These are phyloP conservation scores for Glycine soja DNA, from an alignment of 306 rosid species.

Conservation along the genomic window DNA sequence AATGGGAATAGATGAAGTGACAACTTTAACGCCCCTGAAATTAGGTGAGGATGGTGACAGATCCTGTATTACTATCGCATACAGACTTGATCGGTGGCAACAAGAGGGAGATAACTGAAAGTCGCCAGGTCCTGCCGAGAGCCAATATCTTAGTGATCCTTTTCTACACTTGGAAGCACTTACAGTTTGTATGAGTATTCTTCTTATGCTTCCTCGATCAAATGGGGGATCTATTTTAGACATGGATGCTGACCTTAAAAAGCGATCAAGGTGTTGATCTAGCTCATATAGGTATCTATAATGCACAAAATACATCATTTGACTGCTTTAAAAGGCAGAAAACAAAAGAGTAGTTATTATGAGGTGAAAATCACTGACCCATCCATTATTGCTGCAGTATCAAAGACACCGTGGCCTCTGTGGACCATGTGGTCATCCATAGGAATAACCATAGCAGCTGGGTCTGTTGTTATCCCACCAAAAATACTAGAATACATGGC, in stretches of 20 bases:
- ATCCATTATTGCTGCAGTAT: slow-evolving; percentile 83
- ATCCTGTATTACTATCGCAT: slow-evolving; percentile 80
- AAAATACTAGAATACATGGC: slow-evolving; percentile 94
- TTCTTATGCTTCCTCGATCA: slow-evolving; percentile 65
- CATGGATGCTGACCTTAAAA: slow-evolving; percentile 75
- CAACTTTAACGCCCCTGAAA: slow-evolving; percentile 66
- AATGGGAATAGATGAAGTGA: slow-evolving; percentile 80
- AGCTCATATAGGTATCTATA: slow-evolving; percentile 77
- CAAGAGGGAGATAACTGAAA: slow-evolving; percentile 80
- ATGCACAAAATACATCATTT: slow-evolving; percentile 42
- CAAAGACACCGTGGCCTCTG: slow-evolving; percentile 94
- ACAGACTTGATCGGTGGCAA: slow-evolving; percentile 65
- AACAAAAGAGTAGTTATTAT: background rate
- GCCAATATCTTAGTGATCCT: slow-evolving; percentile 91
- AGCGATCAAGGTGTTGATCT: slow-evolving; percentile 90
- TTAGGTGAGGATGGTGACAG: slow-evolving; percentile 20
- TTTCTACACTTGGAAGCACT: slow-evolving; percentile 86
- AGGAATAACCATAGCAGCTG: slow-evolving; percentile 87
- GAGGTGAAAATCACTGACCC: slow-evolving; percentile 70
- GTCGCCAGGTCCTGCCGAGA: slow-evolving; percentile 96
- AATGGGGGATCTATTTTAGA: slow-evolving; percentile 73
- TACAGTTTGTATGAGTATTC: slow-evolving; percentile 78
- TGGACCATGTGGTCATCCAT: slow-evolving; percentile 98
- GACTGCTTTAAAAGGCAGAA: slow-evolving; percentile 7
- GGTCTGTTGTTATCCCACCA: slow-evolving; percentile 84